These are phyloP conservation scores for Colletotrichum scovillei DNA, from an alignment of 2,329 filamentous ascomycete genomes.

Conservation along the genomic window DNA sequence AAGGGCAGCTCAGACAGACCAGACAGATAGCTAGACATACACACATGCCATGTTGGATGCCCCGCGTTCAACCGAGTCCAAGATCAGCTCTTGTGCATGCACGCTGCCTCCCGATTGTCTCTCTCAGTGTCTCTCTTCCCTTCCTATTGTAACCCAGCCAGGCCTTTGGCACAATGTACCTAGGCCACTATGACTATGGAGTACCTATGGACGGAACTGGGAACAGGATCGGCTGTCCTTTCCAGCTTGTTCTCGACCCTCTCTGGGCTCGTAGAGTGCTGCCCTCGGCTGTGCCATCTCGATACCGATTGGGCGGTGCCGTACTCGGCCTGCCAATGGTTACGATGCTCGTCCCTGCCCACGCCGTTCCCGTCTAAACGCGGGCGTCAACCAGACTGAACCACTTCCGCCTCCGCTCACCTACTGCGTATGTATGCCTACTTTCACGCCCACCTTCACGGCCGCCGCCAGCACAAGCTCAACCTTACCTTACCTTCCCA, in stretches of 20 bases:
- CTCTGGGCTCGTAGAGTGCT: not conserved
- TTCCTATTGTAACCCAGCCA: not conserved
- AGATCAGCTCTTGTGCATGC: not conserved
- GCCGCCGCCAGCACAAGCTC: conserved; percentile 26
- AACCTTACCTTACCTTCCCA: not conserved
- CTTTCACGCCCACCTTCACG: conserved; percentile 15
- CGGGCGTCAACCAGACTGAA: conserved; percentile 27
- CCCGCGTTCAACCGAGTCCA: not conserved
- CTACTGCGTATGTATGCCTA: too few relatives aligned
- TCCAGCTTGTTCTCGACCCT: not conserved
- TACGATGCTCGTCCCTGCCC: conserved; percentile 1
- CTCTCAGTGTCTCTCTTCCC: not conserved
- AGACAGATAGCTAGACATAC: too few relatives aligned
- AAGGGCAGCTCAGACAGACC: not conserved
- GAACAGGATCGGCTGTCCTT: not conserved
- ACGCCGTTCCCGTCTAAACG: conserved; percentile 35
- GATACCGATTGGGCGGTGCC: conserved; percentile 1
- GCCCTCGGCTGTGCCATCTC: not conserved
- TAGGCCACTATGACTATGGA: too few relatives aligned
- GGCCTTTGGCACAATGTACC: not conserved
- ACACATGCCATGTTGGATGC: not conserved
- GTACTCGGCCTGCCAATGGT: conserved; percentile 8
- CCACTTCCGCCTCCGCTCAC: conserved; percentile 24
- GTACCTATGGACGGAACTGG: not conserved
- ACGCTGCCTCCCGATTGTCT: not conserved